Conservation (phyloP, 768 basidiomycete species). For the Strobilomyces confusus region DNA sequence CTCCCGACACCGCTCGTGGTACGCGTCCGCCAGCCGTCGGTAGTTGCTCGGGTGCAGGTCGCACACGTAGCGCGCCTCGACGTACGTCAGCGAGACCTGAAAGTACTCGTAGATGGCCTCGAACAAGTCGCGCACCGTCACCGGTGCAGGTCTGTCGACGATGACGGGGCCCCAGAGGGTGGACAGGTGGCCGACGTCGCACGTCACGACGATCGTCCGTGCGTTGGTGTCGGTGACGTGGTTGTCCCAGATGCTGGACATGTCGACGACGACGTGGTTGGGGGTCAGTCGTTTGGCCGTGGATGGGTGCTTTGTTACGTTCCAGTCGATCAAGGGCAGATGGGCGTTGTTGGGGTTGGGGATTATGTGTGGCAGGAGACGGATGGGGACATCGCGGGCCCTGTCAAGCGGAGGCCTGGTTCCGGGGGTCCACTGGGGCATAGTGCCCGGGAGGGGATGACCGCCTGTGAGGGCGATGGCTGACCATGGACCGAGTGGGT, state of each 20-base stretch:
- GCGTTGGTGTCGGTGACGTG: constrained; percentile 21
- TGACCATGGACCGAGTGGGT: constrained; percentile 14
- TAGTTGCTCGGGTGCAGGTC: constrained; percentile 17
- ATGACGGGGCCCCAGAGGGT: constrained; percentile 48
- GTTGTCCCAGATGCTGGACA: constrained; percentile 15
- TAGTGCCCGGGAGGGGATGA: constrained; percentile 22
- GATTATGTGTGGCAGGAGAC: constrained; percentile 26
- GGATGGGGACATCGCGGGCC: constrained; percentile 18
- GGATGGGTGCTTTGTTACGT: constrained; percentile 32
- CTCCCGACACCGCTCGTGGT: constrained; percentile 34
- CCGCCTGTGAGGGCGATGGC: constrained; percentile 19
- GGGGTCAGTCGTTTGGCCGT: constrained; percentile 31
- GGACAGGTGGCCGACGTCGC: constrained; percentile 21
- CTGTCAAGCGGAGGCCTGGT: constrained; percentile 28
- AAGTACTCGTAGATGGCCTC: constrained; percentile 48
- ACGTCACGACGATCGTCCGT: constrained; percentile 21
- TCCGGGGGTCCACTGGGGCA: constrained; percentile 25
- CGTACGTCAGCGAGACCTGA: constrained; percentile 37
- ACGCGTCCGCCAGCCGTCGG: constrained; percentile 25
- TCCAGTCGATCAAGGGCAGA: constrained; percentile 34
- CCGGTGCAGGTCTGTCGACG: constrained; percentile 30
- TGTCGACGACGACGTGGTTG: constrained; percentile 21
- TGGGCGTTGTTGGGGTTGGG: constrained; percentile 30
- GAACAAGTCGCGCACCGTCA: constrained; percentile 45
- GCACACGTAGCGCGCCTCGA: constrained; percentile 25